Percentiles rank a stretch among this genome's conserved stretches.
Conservation (phyloP, 768 basidiomycete species). For the Lepiota venenata region DNA sequence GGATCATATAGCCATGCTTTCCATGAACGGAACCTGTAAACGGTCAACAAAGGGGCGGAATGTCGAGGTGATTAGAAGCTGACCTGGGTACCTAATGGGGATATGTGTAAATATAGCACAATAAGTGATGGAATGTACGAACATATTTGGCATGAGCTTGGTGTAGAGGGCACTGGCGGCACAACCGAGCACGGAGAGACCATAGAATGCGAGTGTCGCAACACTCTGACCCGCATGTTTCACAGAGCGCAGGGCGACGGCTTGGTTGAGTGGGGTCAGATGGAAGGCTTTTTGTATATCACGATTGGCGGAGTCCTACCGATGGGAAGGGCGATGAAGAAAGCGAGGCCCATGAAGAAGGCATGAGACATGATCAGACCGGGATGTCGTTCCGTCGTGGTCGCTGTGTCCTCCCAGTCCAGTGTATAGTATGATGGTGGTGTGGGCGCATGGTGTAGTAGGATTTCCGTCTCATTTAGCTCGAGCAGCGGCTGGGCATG, state of each 20-base stretch:
- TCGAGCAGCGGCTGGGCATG: conserved; percentile 48
- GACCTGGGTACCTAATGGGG: conserved; percentile 61
- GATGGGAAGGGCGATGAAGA: conserved; percentile 78
- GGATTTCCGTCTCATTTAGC: conserved; percentile 77
- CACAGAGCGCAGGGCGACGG: conserved; percentile 75
- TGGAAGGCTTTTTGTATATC: neutral
- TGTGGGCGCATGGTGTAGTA: conserved; percentile 60
- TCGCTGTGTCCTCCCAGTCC: conserved; percentile 58
- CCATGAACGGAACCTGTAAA: conserved; percentile 50
- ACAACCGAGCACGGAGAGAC: conserved; percentile 58
- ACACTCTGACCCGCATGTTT: conserved; percentile 63
- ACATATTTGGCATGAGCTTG: conserved; percentile 84
- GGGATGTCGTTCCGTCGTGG: conserved; percentile 49
- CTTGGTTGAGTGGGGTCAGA: conserved; percentile 35
- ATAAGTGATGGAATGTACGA: conserved; percentile 9
- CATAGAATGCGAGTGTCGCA: conserved; percentile 61
- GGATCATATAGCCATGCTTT: conserved; percentile 52
- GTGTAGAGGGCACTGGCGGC: conserved; percentile 67
- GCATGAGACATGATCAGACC: conserved; percentile 72
- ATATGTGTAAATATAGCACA: conserved; percentile 17
- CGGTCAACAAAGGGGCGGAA: neutral
- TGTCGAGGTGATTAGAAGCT: conserved; percentile 16
- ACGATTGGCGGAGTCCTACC: conserved; percentile 43
- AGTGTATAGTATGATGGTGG: conserved; percentile 82
- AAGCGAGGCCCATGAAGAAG: conserved; percentile 73